phyloP scores from a whole-genome alignment of 1,284 basidiomycete genomes.

The Termitomyces sp. region DNA sequence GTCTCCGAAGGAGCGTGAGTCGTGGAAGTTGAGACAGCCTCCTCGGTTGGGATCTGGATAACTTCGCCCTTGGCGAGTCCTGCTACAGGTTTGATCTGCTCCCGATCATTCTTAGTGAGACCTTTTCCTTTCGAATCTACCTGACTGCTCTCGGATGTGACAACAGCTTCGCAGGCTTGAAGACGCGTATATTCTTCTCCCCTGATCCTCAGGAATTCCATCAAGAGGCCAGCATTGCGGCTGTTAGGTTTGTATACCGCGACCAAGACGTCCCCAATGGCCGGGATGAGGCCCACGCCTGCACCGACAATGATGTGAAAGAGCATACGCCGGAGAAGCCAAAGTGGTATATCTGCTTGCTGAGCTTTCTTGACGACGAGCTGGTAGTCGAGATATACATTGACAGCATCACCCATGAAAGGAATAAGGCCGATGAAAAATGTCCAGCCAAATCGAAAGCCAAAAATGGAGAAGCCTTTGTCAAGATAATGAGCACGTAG shows the following conservation, averaged over 20 bases:
- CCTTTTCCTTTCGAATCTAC: constrained; percentile 20
- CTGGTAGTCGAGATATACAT: constrained; percentile 66
- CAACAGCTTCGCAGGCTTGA: constrained; percentile 27
- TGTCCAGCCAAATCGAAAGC: constrained; percentile 85
- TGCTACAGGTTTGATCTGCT: constrained; percentile 48
- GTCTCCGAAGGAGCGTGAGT: constrained; percentile 15
- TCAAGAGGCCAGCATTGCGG: constrained; percentile 75
- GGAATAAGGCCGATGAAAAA: constrained; percentile 80
- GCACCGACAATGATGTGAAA: constrained; percentile 76
- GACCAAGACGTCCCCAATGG: constrained; percentile 75
- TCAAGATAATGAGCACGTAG: constrained; percentile 86
- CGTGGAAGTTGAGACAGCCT: background rate
- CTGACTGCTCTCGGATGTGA: constrained; percentile 15
- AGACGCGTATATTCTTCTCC: constrained; percentile 59
- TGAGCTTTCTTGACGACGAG: constrained; percentile 77
- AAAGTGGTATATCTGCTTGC: constrained; percentile 67
- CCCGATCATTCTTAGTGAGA: constrained; percentile 30
- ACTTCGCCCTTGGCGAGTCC: constrained; percentile 35
- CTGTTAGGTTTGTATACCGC: constrained; percentile 85
- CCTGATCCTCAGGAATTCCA: constrained; percentile 66
- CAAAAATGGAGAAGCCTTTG: constrained; percentile 82
- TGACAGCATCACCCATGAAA: constrained; percentile 62
- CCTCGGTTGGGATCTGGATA: background rate
- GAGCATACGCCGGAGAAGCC: constrained; percentile 72
- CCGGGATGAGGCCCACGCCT: constrained; percentile 70